Percentiles rank a stretch among this genome's conserved stretches.
Conservation (phyloP, 306 rosid genomes). For the Quercus wislizeni region DNA sequence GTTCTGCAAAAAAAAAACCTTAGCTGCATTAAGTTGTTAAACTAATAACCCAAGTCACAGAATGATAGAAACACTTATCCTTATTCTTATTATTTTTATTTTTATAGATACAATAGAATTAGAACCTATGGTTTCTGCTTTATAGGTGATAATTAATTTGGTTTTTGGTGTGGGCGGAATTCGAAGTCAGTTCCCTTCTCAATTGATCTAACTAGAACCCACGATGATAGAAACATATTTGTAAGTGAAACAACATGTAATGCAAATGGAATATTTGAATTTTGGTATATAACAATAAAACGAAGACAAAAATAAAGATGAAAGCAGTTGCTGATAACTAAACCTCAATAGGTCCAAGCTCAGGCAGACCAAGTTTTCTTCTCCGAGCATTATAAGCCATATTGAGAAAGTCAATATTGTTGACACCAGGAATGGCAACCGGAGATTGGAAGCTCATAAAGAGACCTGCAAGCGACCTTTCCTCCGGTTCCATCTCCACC, state of each 20-base stretch:
- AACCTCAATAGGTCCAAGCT: conserved; percentile 90
- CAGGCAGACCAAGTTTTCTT: conserved; percentile 69
- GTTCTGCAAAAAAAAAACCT: background rate
- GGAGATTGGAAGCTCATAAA: conserved; percentile 98
- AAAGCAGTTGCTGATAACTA: background rate
- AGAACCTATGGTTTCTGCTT: too few relatives aligned
- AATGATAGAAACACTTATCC: background rate
- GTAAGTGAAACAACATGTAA: background rate
- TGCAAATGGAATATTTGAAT: background rate
- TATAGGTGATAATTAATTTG: too few relatives aligned
- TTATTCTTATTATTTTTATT: too few relatives aligned
- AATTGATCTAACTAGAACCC: too few relatives aligned
- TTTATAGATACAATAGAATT: too few relatives aligned
- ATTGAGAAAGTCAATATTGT: conserved; percentile 71
- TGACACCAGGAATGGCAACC: conserved; percentile 87
- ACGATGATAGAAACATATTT: background rate
- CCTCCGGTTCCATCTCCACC: conserved; percentile 86
- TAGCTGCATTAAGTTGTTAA: too few relatives aligned
- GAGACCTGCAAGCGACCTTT: conserved; percentile 79
- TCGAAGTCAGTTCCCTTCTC: too few relatives aligned
- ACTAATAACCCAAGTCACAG: background rate
- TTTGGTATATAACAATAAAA: background rate
- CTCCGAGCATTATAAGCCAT: conserved; percentile 95
- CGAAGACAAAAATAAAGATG: background rate
- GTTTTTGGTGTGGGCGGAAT: too few relatives aligned